Evolutionary conservation across 73 alveolate genomes (phyloP).

Genomic region (Paramecium sonneborni): DNA sequence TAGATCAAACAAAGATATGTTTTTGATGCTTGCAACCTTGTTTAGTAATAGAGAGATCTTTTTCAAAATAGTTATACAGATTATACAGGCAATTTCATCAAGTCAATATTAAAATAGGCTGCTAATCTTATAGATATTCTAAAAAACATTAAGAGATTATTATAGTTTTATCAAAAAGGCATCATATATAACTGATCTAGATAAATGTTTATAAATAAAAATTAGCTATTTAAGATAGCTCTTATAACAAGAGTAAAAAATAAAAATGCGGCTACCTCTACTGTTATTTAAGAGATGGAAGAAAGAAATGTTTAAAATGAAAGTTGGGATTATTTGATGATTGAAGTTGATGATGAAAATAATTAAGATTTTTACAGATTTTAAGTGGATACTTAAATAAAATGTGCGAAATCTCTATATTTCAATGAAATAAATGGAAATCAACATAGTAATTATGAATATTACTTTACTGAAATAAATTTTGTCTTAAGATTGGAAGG

Average conservation of each 20-base stretch:
- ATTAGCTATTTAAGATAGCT: conserved; percentile 3
- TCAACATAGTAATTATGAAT: background rate
- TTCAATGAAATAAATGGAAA: background rate
- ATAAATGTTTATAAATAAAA: background rate
- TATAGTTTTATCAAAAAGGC: background rate
- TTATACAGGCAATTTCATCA: background rate
- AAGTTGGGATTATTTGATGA: conserved; percentile 1
- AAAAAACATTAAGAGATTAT: conserved; percentile 30
- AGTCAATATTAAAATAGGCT: background rate
- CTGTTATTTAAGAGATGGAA: background rate
- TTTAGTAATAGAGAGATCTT: conserved; percentile 8
- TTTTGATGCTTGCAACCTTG: background rate
- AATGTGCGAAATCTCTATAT: background rate
- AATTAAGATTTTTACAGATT: background rate
- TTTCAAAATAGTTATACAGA: conserved; percentile 27
- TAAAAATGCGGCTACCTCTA: background rate
- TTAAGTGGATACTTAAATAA: background rate
- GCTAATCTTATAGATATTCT: background rate
- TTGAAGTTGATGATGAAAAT: conserved; percentile 19
- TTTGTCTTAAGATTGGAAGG: background rate
- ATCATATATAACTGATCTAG: background rate
- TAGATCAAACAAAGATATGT: conserved; percentile 39
- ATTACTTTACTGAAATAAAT: background rate
- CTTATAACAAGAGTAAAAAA: background rate
- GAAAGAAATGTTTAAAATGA: background rate